phyloP scores from a whole-genome alignment of 768 basidiomycete genomes.

The Mycena amicta region DNA sequence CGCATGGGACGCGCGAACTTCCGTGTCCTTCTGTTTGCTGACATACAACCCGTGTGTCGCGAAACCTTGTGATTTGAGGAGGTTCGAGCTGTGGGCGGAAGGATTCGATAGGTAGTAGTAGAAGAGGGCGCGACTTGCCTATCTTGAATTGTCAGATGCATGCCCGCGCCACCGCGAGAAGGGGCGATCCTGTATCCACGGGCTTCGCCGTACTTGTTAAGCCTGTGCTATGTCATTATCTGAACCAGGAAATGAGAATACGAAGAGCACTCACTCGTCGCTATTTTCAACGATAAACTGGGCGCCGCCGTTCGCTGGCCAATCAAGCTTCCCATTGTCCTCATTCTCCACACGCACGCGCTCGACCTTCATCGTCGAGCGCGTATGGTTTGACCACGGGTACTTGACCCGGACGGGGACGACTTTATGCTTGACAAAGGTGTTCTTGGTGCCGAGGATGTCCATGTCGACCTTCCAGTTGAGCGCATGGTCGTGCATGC shows the following conservation, averaged over 20 bases:
- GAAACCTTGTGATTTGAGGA: slow-evolving; percentile 55
- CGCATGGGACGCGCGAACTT: slow-evolving; percentile 44
- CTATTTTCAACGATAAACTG: slow-evolving; percentile 50
- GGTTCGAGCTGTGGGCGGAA: slow-evolving; percentile 30
- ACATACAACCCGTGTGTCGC: slow-evolving; percentile 54
- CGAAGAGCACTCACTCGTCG: slow-evolving; percentile 23
- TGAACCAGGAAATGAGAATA: not conserved
- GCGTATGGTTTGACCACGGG: slow-evolving; percentile 47
- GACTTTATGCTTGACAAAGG: slow-evolving; percentile 48
- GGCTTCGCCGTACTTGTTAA: slow-evolving; percentile 49
- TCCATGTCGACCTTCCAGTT: slow-evolving; percentile 62
- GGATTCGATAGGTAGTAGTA: not conserved
- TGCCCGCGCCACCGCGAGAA: slow-evolving; percentile 30
- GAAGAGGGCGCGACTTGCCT: not conserved
- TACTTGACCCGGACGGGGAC: slow-evolving; percentile 43
- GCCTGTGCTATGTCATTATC: slow-evolving; percentile 15
- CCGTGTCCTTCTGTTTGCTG: slow-evolving; percentile 51
- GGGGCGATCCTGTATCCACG: slow-evolving; percentile 54
- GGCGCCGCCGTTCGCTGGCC: slow-evolving; percentile 48
- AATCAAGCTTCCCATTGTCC: slow-evolving; percentile 44
- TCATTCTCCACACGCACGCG: slow-evolving; percentile 46
- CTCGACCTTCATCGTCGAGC: slow-evolving; percentile 33
- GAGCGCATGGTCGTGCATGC: slow-evolving; percentile 58
- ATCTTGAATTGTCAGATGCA: slow-evolving; percentile 31
- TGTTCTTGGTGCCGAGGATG: slow-evolving; percentile 51